Evolutionary conservation across 345 rosid genomes (phyloP), one percentile per base, ranked within the genome.

Genomic region (Excoecaria agallocha): DNA sequence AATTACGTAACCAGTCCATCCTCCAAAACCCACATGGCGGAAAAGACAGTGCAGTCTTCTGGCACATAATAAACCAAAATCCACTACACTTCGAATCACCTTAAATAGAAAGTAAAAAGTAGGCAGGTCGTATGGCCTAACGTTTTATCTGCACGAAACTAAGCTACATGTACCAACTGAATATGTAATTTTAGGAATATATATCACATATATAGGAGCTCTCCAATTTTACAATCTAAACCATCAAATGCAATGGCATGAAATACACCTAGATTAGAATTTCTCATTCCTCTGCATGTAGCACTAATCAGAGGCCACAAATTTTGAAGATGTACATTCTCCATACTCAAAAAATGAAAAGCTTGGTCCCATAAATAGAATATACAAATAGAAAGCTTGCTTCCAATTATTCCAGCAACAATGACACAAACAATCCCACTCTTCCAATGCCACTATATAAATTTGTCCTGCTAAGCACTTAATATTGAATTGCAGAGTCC

Each of bases 11-110:
- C 70, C 56, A 24, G 19, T 13, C 38, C 16, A 69, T 56, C 74
- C 68, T 60, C 65, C 41, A 66, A 60, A 61, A 35, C 37, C 57
- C 39, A 51, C 20, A 51, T 69, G 10, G 9, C 37, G 54, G 52
- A 20, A 61, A 45, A 51, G 46, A 38, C 35, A 22, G 39, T 30
- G 12, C 48, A 56, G 50, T n/a, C 48, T 59, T 37, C 10, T 61
- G 57, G 72, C 73, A 56, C 73, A 43, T n/a, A 41, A 73, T 59
- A 13, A 64, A 55, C 62, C 45, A 64, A 72, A 68, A 41, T 20
- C 38, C 58, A 61, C 56, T 30, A 15, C 3, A 37, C 12, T 30
- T 43, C 56, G 20, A 39, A 55, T 45, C 70, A 69, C 20, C 56
- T 51, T 63, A 39, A 48, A 70, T 38, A 46, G 30, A 43, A 41